Evolutionary conservation across 257 asterid genomes (phyloP), one percentile per base, ranked within the genome.

Genomic region (Vinca minor): DNA sequence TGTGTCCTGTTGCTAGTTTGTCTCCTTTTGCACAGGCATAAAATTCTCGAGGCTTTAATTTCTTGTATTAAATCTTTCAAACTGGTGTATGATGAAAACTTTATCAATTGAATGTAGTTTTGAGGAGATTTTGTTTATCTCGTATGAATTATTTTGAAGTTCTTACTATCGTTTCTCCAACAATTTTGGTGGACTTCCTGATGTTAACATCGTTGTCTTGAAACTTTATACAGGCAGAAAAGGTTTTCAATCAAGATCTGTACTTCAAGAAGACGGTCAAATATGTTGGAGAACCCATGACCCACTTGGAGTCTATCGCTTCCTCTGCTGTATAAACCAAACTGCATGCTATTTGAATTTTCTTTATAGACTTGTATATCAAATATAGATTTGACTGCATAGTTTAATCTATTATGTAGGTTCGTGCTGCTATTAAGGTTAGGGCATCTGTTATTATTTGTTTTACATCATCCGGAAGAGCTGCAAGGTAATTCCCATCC

Each of bases 381-480:
- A 36, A n/a, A 20, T 36, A 11, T 58, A 10, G 64, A 58, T 48
- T 55, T 38, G 34, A 47, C 18, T 4, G 25, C 53, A 50, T 26
- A 14, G 62, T 73, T 56, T 62, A 61, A 25, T 70, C 55, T 36
- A 64, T 38, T 35, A 32, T 76, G 34, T 62, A 91, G 98, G 97
- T 90, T 20, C 88, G 97, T 45, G 96, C 96, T 12, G 97, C 97
- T 48, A 84, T 87, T 72, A 90, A 87, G 82, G 97, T 90, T 63
- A 90, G 87, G 80, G 97, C 97, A 66, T 85, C 97, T 42, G 91
- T 85, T 59, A 87, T 90, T 73, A 85, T 90, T 71, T 90, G 97
- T 65, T 90, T 90, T 74, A 90, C 97, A 58, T 90, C 97, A 65
- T 87, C 96, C 8, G 97, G 97, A 78, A 87, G 95, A 76, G 91